A percentile compares a stretch with the other conserved stretches of the same genome.
Evolutionary conservation across 148 eudicot species (phyloP).

Genomic region (Cornus kousa): DNA sequence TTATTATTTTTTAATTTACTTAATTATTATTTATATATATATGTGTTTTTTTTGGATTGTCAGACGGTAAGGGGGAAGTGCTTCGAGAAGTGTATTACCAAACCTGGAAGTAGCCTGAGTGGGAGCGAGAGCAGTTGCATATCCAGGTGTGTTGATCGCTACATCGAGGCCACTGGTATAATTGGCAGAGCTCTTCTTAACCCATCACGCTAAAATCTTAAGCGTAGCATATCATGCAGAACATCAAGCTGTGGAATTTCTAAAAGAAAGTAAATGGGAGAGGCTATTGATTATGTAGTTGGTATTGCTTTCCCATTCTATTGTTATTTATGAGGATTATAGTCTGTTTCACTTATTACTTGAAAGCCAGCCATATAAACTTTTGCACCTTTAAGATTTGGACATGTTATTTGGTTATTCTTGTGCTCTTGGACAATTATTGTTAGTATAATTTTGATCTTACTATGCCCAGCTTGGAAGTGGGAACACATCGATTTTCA

Average conservation of each 20-base stretch:
- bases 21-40: background rate
- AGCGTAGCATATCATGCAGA: background rate
- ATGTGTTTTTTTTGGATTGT: background rate
- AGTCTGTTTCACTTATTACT: background rate
- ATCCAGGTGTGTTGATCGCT: constrained; percentile 89
- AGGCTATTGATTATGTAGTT: background rate
- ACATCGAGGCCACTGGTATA: constrained; percentile 85
- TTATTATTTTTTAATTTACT: background rate
- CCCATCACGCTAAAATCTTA: constrained; percentile 20
- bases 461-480: background rate
- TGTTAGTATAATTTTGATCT: background rate
- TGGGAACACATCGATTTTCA: too few relatives aligned
- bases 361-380: background rate
- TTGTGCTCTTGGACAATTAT: background rate
- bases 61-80: constrained; percentile 88
- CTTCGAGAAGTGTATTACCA: constrained; percentile 81
- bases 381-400: background rate
- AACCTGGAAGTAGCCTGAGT: constrained; percentile 80
- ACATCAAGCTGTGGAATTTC: background rate
- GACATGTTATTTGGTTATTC: background rate
- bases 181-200: constrained; percentile 62
- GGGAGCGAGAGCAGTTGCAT: constrained; percentile 81
- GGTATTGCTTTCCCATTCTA: background rate
- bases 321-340: background rate
- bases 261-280: background rate